phyloP scores from a whole-genome alignment of 306 rosid species.

The Ormosia semicastrata region DNA sequence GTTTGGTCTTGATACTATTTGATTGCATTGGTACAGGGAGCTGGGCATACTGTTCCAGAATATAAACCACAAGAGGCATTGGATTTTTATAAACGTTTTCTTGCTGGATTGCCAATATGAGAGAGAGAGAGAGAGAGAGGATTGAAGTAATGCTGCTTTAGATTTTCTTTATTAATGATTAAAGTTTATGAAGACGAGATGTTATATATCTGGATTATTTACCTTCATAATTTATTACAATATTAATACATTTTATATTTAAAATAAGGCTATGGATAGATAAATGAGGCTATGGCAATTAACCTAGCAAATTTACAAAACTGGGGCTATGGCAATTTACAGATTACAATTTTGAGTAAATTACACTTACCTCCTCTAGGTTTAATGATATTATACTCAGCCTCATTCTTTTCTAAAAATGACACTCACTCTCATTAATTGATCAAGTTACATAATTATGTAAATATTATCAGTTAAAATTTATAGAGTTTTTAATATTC shows the following conservation, averaged over 20 bases:
- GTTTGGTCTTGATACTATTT: neutral
- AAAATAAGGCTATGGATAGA: neutral
- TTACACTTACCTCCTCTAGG: no score
- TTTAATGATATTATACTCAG: no score
- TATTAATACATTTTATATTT: neutral
- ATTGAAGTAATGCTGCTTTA: neutral
- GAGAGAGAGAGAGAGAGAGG: neutral
- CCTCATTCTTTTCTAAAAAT: no score
- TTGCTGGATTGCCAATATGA: constrained; percentile 55
- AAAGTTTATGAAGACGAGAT: neutral
- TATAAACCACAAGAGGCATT: constrained; percentile 84
- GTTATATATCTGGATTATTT: neutral
- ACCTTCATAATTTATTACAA: neutral
- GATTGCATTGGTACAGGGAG: constrained; percentile 61
- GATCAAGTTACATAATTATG: no score
- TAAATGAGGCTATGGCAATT: no score
- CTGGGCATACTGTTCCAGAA: constrained; percentile 97
- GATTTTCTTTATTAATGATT: neutral
- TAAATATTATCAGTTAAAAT: no score
- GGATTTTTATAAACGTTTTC: constrained; percentile 71
- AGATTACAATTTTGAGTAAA: no score
- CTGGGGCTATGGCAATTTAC: no score
- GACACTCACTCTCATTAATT: no score
- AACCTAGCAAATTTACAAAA: no score
- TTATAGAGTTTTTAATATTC: no score